phyloP scores from a whole-genome alignment of 1,284 basidiomycete genomes.

The Amylostereum areolatum region DNA sequence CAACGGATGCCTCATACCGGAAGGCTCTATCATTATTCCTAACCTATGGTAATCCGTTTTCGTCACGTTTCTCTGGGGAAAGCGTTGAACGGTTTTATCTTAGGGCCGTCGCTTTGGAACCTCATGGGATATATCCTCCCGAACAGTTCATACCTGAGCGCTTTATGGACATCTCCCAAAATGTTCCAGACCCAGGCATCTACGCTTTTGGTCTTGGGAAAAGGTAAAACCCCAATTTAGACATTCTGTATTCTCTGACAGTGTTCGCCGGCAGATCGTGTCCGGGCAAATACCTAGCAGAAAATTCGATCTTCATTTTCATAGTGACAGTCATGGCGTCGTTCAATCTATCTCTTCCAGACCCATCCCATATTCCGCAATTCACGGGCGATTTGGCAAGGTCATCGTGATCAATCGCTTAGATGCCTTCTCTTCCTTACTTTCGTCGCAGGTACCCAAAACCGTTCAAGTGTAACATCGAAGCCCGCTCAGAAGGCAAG shows the following conservation, averaged over 20 bases:
- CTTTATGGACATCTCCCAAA: neutral
- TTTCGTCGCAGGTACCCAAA: constrained; percentile 13
- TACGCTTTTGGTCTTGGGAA: neutral
- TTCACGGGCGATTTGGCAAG: too few relatives aligned
- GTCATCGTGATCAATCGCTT: too few relatives aligned
- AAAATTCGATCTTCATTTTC: constrained; percentile 8
- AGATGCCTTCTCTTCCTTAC: too few relatives aligned
- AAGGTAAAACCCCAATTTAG: neutral
- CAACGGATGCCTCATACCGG: neutral
- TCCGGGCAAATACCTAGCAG: constrained; percentile 1
- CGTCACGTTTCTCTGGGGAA: constrained; percentile 5
- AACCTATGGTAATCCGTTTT: constrained; percentile 2
- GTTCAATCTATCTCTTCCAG: constrained; percentile 11
- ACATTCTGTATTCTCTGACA: neutral
- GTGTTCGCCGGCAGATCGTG: constrained; percentile 4
- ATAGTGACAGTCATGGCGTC: constrained; percentile 9
- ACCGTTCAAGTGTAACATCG: constrained; percentile 13
- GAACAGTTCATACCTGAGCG: constrained; percentile 4
- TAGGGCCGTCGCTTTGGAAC: constrained; percentile 3
- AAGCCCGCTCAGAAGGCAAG: constrained; percentile 13
- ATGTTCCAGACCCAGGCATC: constrained; percentile 5
- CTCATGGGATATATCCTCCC: constrained; percentile 1
- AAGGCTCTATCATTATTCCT: constrained; percentile 1
- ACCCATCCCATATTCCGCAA: constrained; percentile 5
- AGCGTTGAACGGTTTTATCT: constrained; percentile 11